Conservation (phyloP, 2,329 filamentous ascomycete species). For the Gyromitra esculenta region DNA sequence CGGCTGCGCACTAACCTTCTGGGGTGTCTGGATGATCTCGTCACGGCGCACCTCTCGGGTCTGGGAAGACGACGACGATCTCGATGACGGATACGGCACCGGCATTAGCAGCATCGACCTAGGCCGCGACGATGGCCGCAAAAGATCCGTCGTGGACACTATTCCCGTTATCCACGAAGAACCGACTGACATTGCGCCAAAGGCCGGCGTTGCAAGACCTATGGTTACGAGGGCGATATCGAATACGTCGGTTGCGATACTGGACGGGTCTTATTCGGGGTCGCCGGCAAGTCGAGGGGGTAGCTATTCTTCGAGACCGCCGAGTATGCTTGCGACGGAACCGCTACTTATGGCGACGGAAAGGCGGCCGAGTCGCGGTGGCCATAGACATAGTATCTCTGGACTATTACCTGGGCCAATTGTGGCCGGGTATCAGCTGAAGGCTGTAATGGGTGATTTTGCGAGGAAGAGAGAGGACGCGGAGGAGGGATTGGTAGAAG, state of each 20-base stretch:
- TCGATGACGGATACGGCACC: slow-evolving; percentile 22
- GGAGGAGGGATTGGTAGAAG: slow-evolving; percentile 4
- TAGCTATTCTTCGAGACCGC: slow-evolving; percentile 8
- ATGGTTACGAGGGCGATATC: slow-evolving; percentile 1
- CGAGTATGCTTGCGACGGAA: background rate
- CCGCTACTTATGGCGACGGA: background rate
- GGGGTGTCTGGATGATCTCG: slow-evolving; percentile 97
- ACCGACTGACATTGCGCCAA: background rate
- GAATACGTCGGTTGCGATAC: background rate
- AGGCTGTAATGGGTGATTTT: slow-evolving; percentile 55
- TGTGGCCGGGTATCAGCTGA: slow-evolving; percentile 56
- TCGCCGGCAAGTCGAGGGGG: background rate
- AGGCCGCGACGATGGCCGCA: background rate
- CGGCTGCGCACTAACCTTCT: slow-evolving; percentile 90
- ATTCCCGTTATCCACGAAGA: background rate
- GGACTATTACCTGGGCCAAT: slow-evolving; percentile 55
- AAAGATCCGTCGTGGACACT: background rate
- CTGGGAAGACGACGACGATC: slow-evolving; percentile 53
- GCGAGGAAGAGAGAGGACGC: slow-evolving; percentile 17
- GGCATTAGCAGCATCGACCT: slow-evolving; percentile 20
- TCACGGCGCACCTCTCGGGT: slow-evolving; percentile 61
- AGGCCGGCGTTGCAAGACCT: background rate
- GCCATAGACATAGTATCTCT: slow-evolving; percentile 18
- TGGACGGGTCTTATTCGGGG: slow-evolving; percentile 8
- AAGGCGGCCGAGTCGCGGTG: background rate